These are phyloP conservation scores for Acanthamoeba royreba DNA, from an alignment of 208 protist species.

Conservation along the genomic window DNA sequence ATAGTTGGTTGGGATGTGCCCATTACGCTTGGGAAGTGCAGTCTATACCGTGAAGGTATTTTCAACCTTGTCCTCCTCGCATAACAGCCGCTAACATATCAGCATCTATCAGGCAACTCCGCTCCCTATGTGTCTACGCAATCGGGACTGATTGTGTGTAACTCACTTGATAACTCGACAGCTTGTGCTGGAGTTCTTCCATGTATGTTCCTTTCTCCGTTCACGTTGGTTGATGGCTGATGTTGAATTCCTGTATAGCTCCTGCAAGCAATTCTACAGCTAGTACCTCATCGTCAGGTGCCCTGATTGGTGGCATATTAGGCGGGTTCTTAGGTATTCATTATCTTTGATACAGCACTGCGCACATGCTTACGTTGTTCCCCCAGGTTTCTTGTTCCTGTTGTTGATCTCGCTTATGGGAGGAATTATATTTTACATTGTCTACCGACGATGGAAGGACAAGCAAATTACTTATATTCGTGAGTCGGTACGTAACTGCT, in stretches of 20 bases:
- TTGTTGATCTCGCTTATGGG: not conserved
- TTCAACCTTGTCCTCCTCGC: not conserved
- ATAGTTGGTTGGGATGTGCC: not conserved
- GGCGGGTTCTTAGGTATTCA: not conserved
- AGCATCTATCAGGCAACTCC: not conserved
- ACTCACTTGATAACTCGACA: not conserved
- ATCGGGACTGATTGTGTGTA: not conserved
- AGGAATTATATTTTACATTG: not conserved
- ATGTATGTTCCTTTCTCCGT: not conserved
- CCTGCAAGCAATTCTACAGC: not conserved
- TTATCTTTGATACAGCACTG: not conserved
- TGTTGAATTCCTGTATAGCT: not conserved
- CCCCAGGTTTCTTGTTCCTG: not conserved
- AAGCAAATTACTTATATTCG: conserved; percentile 17
- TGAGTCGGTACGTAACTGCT: not conserved
- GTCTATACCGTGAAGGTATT: not conserved
- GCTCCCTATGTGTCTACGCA: not conserved
- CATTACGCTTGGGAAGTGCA: not conserved
- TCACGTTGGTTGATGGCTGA: not conserved
- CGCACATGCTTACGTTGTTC: not conserved
- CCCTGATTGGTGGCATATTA: not conserved
- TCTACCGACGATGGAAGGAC: not conserved
- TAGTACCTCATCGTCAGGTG: not conserved
- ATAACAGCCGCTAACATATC: not conserved
- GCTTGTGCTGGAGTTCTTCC: not conserved